A percentile compares a stretch with the other conserved stretches of the same genome.
These are phyloP conservation scores for Rhizopogon vesiculosus DNA, from an alignment of 768 basidiomycete genomes.

Conservation along the genomic window DNA sequence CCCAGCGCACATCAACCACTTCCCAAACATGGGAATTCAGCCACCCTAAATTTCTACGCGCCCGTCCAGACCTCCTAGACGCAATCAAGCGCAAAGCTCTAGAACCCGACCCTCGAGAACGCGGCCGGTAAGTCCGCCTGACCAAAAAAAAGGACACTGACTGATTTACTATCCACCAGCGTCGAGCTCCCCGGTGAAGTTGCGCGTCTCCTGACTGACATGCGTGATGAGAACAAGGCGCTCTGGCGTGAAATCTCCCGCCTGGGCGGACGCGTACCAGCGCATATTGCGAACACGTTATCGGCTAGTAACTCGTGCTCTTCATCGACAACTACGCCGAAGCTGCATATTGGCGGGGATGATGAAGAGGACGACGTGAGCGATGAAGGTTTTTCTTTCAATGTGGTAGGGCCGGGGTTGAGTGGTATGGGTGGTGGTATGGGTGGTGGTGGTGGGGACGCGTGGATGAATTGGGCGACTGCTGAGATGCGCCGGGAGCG, in stretches of 20 bases:
- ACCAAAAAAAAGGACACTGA: neutral
- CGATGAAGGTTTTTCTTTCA: neutral
- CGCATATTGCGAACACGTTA: constrained; percentile 3
- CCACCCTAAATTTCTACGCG: constrained; percentile 81
- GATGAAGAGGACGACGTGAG: constrained; percentile 18
- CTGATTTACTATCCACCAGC: constrained; percentile 39
- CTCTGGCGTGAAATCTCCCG: constrained; percentile 39
- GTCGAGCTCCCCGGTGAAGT: constrained; percentile 83
- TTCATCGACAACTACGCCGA: constrained; percentile 18
- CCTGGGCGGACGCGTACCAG: constrained; percentile 18
- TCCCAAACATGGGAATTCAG: constrained; percentile 89
- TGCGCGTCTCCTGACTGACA: constrained; percentile 42
- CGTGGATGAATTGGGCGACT: constrained; percentile 26
- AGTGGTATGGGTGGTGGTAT: neutral
- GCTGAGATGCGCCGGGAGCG: constrained; percentile 50
- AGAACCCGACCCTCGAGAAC: constrained; percentile 65
- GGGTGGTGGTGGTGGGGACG: constrained; percentile 14
- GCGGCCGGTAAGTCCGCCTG: constrained; percentile 16
- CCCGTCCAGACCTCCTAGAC: constrained; percentile 74
- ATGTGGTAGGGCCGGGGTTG: constrained; percentile 7
- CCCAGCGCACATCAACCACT: constrained; percentile 75
- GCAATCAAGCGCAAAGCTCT: constrained; percentile 85
- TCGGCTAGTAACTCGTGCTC: constrained; percentile 18
- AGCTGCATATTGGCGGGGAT: constrained; percentile 24
- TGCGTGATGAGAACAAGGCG: constrained; percentile 68